Base-by-base conservation (phyloP, 192 early-diverging fungal genomes). In the Kappamyces sp. region DNA sequence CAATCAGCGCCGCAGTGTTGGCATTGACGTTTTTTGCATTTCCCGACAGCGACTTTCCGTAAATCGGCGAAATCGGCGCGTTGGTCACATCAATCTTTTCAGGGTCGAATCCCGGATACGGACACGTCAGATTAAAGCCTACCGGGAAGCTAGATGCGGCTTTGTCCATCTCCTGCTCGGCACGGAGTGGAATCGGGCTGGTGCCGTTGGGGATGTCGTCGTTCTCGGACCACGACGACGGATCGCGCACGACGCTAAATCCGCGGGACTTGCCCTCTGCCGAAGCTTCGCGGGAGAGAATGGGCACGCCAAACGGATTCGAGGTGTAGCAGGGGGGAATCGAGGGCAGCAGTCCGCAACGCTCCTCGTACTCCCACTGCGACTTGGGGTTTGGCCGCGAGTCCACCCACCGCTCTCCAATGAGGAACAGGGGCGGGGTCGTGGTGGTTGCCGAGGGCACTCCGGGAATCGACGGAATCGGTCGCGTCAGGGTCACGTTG, bases 381-480 rank as follows among this genome's bases (percentile, higher is more conserved):
- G 61, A 73, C 30, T 42, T 31, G 40, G 78, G 78, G 2, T 67
- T 50, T 6, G 57, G 62, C 41, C 72, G 69, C 49, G 66, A 63
- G 38, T 78, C 74, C 30, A 68, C 68, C 74, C 76, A 81, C 40
- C 45, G 47, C 1, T 65, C 61, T 37, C 40, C 65, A 55, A 60
- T 4, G 74, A 83, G 74, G 58, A 78, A 83, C 0, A 81, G 64
- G 1, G 78, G 78, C 4, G 81, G 78, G 36, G 75, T 71, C 0
- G 81, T 76, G 3, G 81, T 83, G 2, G 67, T 71, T 7, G 49
- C 72, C 2, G 35, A 45, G 1, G 81, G 81, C 0, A 83, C 78
- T 14, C 81, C 81, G 1, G 78, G 81, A 51, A 83, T 76, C 7
- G 42, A 51, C 15, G 78, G 81, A 4, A 83, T 47, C 41, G 71